Conservation (phyloP, 2,329 filamentous ascomycete genomes). For the Epichloe sibirici region DNA sequence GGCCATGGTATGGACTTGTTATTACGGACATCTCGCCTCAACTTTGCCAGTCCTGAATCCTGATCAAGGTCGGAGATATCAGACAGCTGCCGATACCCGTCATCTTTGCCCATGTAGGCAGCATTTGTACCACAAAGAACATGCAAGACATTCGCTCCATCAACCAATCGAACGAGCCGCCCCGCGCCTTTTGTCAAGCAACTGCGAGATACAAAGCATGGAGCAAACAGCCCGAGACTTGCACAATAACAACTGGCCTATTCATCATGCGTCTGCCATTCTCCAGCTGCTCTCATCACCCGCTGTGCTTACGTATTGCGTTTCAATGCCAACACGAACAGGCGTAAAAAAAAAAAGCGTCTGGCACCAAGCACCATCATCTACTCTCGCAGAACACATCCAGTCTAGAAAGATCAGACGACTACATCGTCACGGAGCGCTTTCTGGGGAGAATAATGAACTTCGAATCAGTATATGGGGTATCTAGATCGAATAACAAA, state of each 20-base stretch:
- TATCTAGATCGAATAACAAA: not conserved
- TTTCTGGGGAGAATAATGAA: not conserved
- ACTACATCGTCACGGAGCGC: not conserved
- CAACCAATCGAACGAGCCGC: not conserved
- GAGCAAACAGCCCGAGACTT: not conserved
- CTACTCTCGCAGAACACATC: not conserved
- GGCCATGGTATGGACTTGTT: too few species aligned
- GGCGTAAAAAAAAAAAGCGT: not conserved
- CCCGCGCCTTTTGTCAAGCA: not conserved
- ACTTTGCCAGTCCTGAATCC: too few species aligned
- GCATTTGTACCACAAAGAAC: not conserved
- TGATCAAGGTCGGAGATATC: too few species aligned
- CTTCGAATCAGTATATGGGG: not conserved
- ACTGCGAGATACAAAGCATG: not conserved
- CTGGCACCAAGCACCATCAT: not conserved
- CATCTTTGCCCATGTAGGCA: not conserved
- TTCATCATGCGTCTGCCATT: not conserved
- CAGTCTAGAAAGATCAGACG: not conserved
- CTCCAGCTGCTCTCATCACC: not conserved
- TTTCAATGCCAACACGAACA: not conserved
- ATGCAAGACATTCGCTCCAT: not conserved
- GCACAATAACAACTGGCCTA: not conserved
- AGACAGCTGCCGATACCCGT: too few species aligned
- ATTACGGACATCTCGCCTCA: too few species aligned
- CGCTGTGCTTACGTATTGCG: not conserved